Evolutionary conservation across 1,284 basidiomycete species (phyloP), one percentile per base, ranked within the genome.

Genomic region (Moesziomyces globuligerus): DNA sequence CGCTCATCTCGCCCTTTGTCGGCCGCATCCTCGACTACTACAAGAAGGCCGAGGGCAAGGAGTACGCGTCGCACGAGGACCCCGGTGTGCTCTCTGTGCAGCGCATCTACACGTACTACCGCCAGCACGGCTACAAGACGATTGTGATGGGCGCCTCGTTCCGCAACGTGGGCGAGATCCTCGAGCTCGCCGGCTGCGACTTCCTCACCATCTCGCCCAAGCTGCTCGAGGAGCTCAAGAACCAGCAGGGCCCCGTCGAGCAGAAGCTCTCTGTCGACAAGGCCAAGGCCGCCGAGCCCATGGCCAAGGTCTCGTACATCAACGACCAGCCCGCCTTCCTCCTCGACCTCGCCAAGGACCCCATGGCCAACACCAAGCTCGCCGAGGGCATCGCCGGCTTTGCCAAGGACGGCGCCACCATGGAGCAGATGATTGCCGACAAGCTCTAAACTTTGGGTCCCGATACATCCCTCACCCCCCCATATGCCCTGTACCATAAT

Each of bases 71-170:
- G 44, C 67, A 71, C 48, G 88, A 89, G 49, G 95, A 98, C 87
- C 95, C 95, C n/a, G 95, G 95, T 87, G 95, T 99, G 74, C 84
- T 89, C 83, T 95, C 93, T 38, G 95, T 99, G 68, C 90, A 91
- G 87, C 90, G 88, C 85, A 98, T 98, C 86, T 98, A 91, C 89
- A 60, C 57, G 40, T 98, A 98, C 87, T 98, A 98, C 90, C 98
- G 98, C 88, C 93, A 96, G 85, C 88, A 98, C 86, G 88, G 89
- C 72, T 98, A 98, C 89, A 93, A 94, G 83, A 99, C 95, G 76
- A 98, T 98, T 84, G 94, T 98, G 84, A 98, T 98, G 95, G 95
- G 95, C 84, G 95, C 95, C 68, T 96, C 93, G 52, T 98, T 98
- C 94, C 73, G 70, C 41, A 78, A 93, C 91, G 85, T 85, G 58